phyloP scores from a whole-genome alignment of 257 asterid species.

The Hygrophila difformis region DNA sequence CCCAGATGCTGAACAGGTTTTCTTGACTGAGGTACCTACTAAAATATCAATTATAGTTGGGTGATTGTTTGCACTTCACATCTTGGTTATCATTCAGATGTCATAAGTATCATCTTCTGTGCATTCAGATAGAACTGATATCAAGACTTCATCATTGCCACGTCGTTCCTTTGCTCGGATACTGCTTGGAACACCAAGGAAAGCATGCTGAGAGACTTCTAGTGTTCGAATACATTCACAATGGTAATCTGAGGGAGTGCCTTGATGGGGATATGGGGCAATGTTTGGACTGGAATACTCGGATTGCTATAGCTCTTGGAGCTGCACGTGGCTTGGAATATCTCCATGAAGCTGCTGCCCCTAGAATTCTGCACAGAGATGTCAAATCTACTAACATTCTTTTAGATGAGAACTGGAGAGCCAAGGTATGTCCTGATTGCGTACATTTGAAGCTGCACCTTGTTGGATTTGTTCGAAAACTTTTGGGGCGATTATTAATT shows the following conservation, averaged over 20 bases:
- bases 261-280: slow-evolving; percentile 59
- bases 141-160: slow-evolving; percentile 95
- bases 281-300: slow-evolving; percentile 62
- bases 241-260: slow-evolving; percentile 84
- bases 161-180: slow-evolving; percentile 86
- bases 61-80: not conserved
- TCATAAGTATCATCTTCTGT: not conserved
- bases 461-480: no score
- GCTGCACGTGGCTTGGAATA: slow-evolving; percentile 99
- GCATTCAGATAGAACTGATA: slow-evolving; percentile 71
- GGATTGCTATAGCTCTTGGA: slow-evolving; percentile 81
- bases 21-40: slow-evolving; percentile 75
- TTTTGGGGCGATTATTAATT: no score
- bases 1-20: slow-evolving; percentile 63
- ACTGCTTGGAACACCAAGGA: slow-evolving; percentile 69
- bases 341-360: slow-evolving; percentile 98
- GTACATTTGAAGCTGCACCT: no score
- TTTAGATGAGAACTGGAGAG: slow-evolving; percentile 82
- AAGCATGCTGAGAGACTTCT: slow-evolving; percentile 75
- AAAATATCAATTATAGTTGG: not conserved
- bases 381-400: slow-evolving; percentile 93
- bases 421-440: no score
- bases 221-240: slow-evolving; percentile 72
- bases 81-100: not conserved
- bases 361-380: slow-evolving; percentile 91